These are phyloP conservation scores for Hygrocybe punicea DNA, from an alignment of 768 basidiomycete species.

Conservation along the genomic window DNA sequence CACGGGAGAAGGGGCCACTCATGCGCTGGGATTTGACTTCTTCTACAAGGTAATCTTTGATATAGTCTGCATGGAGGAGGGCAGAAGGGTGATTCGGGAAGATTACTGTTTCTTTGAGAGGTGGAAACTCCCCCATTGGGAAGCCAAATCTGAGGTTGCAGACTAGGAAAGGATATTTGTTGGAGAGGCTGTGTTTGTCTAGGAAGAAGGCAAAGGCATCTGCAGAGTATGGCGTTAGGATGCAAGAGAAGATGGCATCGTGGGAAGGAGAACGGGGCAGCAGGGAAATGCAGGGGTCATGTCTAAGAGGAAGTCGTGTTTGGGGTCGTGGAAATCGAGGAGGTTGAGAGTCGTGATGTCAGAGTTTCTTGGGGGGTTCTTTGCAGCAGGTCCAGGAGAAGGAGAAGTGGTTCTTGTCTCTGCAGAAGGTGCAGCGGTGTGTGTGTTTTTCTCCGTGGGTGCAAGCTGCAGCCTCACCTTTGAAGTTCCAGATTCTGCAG, in stretches of 20 bases:
- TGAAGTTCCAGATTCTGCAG: not conserved
- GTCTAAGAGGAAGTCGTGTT: not conserved
- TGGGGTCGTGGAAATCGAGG: not conserved
- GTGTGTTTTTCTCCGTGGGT: no score
- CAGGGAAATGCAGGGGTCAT: not conserved
- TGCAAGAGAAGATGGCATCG: slow-evolving; percentile 2
- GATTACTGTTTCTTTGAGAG: no score
- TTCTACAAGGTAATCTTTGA: slow-evolving; percentile 16
- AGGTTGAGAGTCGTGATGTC: no score
- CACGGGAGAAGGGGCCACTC: slow-evolving; percentile 20
- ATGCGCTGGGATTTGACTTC: no score
- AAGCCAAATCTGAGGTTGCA: no score
- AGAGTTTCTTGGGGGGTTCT: no score
- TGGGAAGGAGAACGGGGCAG: not conserved
- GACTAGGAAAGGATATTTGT: no score
- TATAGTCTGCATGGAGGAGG: not conserved
- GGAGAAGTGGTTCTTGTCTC: no score
- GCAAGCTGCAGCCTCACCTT: not conserved
- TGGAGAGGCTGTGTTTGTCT: not conserved
- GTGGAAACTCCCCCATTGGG: no score
- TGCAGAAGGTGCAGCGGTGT: no score
- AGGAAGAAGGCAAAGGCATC: slow-evolving; percentile 13
- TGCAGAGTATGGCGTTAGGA: slow-evolving; percentile 17
- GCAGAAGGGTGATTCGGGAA: slow-evolving; percentile 23
- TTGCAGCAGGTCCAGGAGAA: no score